A percentile compares a stretch with the other conserved stretches of the same genome.
phyloP scores from a whole-genome alignment of 2,329 filamentous ascomycete genomes.

The Blastomyces parvus region DNA sequence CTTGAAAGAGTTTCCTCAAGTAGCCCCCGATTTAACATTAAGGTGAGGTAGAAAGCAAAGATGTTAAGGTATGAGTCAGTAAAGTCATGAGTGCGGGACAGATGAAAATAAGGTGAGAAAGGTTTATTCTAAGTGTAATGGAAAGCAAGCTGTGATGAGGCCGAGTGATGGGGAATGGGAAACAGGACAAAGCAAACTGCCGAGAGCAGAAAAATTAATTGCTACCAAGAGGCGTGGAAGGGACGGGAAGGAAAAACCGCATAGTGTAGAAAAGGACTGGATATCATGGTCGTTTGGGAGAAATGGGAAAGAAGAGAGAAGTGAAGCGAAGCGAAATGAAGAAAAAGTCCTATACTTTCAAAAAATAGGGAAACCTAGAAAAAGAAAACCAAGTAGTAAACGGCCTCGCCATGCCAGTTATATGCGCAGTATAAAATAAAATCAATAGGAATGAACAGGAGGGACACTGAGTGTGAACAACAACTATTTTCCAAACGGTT shows the following conservation, averaged over 20 bases:
- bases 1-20: neutral
- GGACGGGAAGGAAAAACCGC: neutral
- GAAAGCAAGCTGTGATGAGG: neutral
- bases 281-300: neutral
- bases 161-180: neutral
- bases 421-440: neutral
- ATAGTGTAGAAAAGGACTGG: neutral
- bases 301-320: neutral
- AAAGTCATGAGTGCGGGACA: neutral
- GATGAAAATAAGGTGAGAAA: no score
- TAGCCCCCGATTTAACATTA: neutral
- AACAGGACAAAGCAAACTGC: neutral
- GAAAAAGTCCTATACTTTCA: neutral
- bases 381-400: neutral
- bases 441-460: neutral
- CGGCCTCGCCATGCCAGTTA: neutral
- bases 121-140: neutral
- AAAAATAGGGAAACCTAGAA: neutral
- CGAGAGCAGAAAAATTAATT: no score
- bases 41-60: neutral
- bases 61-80: neutral
- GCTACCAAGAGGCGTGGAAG: constrained; percentile 1
- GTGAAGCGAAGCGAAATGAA: neutral
- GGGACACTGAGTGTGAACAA: neutral
- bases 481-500: neutral